A percentile compares a stretch with the other conserved stretches of the same genome.
Evolutionary conservation across 129 eudicot genomes (phyloP).

Genomic region (Solidago caesia): DNA sequence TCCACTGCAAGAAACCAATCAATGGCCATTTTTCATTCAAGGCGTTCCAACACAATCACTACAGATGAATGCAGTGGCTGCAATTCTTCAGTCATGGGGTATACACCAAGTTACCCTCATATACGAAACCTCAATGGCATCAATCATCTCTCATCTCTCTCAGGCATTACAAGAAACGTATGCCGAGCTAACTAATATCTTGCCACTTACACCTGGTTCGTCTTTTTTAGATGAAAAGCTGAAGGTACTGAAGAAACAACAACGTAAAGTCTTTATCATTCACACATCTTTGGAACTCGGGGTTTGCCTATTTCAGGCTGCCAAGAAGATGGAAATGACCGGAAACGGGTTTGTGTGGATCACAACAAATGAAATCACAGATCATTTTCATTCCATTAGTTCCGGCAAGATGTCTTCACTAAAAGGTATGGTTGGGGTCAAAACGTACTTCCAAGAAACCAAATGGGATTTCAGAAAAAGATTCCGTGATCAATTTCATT

Average conservation of each 20-base stretch:
- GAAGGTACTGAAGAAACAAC: constrained; percentile 27
- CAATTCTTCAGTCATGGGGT: constrained; percentile 33
- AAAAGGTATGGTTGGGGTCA: constrained; percentile 64
- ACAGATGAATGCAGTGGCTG: constrained; percentile 41
- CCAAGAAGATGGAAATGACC: constrained; percentile 47
- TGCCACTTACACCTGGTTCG: constrained; percentile 33
- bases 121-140: constrained; percentile 30
- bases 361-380: constrained; percentile 33
- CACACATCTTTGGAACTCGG: constrained; percentile 43
- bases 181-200: constrained; percentile 19
- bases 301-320: constrained; percentile 31
- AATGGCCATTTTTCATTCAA: not conserved
- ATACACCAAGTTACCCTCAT: constrained; percentile 26
- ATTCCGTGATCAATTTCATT: constrained; percentile 31
- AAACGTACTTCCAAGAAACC: constrained; percentile 33
- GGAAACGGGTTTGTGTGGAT: constrained; percentile 60
- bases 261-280: constrained; percentile 44
- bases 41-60: not conserved
- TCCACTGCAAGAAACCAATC: not conserved
- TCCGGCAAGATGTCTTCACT: constrained; percentile 30
- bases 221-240: constrained; percentile 30
- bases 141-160: constrained; percentile 30
- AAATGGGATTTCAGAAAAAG: constrained; percentile 16
- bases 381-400: constrained; percentile 35
- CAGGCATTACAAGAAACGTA: constrained; percentile 28